phyloP scores from a whole-genome alignment of 441 rosid genomes.

The Erodium texanum region DNA sequence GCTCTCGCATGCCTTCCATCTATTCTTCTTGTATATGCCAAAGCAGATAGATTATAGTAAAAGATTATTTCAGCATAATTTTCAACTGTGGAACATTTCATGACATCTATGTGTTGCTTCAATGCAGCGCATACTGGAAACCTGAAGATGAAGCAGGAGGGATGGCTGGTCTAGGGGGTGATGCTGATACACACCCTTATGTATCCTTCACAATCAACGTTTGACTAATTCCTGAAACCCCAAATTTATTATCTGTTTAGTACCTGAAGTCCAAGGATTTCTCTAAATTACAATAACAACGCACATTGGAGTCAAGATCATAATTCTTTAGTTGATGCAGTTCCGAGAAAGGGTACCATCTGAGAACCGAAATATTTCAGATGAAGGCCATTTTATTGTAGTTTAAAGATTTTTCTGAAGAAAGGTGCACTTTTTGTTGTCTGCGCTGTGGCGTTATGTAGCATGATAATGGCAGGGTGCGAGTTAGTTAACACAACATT shows the following conservation, averaged over 20 bases:
- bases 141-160: conserved; percentile 68
- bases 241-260: conserved; percentile 1
- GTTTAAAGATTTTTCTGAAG: too few species aligned
- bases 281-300: conserved; percentile 25
- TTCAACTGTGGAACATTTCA: background rate
- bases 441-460: too few species aligned
- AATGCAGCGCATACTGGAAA: conserved; percentile 87
- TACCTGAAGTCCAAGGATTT: conserved; percentile 16
- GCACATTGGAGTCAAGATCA: conserved; percentile 13
- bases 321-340: conserved; percentile 1
- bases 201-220: conserved; percentile 72
- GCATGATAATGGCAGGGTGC: too few species aligned
- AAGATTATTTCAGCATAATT: background rate
- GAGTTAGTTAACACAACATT: too few species aligned
- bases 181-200: conserved; percentile 67
- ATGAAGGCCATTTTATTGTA: too few species aligned
- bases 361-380: too few species aligned
- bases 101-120: background rate
- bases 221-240: conserved; percentile 20
- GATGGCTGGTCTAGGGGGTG: conserved; percentile 77
- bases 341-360: too few species aligned
- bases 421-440: too few species aligned
- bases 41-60: too few species aligned
- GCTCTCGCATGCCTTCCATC: background rate
- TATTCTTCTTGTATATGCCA: too few species aligned